Evolutionary conservation across 257 asterid species (phyloP), one percentile per base, ranked within the genome.

Genomic region (Solanum chmielewskii): DNA sequence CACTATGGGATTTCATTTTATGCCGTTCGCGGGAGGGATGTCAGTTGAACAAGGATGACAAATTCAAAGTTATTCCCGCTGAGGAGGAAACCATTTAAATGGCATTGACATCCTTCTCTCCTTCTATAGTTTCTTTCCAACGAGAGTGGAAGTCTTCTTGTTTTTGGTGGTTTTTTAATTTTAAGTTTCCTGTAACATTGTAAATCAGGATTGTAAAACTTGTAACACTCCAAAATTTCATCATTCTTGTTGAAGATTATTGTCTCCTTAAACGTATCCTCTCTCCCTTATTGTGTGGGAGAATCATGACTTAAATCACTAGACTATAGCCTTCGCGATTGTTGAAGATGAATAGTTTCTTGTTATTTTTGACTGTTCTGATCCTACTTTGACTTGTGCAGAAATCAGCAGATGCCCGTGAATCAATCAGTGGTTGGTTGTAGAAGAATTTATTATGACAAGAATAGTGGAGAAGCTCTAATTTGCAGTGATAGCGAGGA

Each of bases 401-500:
- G 99, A 93, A 97, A 97, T 88, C 99, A 95, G 89, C 93, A 96
- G 88, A 97, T 97, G 99, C 92, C 98, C 11, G 98, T 93, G 91
- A 99, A 96, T 88, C 99, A 97, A 91, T 97, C 99, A 11, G 98
- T 95, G 60, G 92, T 97, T 49, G 99, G 99, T 83, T 94, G 99
- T 89, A 94, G 99, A 87, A 93, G 99, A 90, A 97, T 97, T 83
- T 97, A 97, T 90, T 97, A 97, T 91, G 99, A 93, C 78, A 97
- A 92, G 85, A 93, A 73, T 92, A 97, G 98, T 31, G 99, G 99
- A 0, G 99, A 97, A 92, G 96, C 99, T 86, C 95, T 97, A 59
- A 95, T 97, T 87, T 96, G 98, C 86, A 97, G 99, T 90, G 99
- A 97, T 70, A 95, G 98, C 73, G 99, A 97, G 90, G 99, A 97